phyloP scores from a whole-genome alignment of 2,329 filamentous ascomycete species.

The Domatiomyces catenatus region DNA sequence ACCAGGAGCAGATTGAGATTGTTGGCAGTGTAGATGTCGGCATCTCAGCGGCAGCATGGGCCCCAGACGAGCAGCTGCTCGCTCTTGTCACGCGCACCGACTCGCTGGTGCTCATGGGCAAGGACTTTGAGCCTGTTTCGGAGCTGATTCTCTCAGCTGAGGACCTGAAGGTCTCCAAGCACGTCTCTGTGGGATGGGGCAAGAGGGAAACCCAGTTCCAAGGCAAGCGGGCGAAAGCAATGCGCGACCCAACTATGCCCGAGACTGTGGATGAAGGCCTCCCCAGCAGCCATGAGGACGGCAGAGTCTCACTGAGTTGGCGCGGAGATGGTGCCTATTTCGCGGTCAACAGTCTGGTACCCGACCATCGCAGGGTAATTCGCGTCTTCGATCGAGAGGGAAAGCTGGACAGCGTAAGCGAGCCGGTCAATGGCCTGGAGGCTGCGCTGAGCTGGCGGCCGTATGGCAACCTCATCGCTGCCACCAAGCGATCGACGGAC shows the following conservation, averaged over 20 bases:
- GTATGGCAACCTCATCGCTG: constrained; percentile 76
- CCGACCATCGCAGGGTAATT: constrained; percentile 57
- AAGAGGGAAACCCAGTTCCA: constrained; percentile 98
- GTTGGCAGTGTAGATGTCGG: constrained; percentile 87
- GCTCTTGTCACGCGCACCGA: constrained; percentile 64
- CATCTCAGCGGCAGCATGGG: constrained; percentile 81
- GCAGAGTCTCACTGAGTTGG: constrained; percentile 65
- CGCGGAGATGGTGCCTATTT: constrained; percentile 85
- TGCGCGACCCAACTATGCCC: constrained; percentile 86
- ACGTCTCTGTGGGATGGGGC: constrained; percentile 95
- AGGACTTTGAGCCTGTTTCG: constrained; percentile 70
- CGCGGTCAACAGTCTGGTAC: constrained; percentile 66
- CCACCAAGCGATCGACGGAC: constrained; percentile 50
- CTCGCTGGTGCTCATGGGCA: constrained; percentile 82
- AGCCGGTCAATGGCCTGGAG: constrained; percentile 87
- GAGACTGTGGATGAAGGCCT: constrained; percentile 77
- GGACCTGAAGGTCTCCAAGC: constrained; percentile 73
- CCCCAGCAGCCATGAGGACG: constrained; percentile 59
- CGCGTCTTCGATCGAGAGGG: constrained; percentile 85
- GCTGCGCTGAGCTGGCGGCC: constrained; percentile 80
- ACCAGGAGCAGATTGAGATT: constrained; percentile 77
- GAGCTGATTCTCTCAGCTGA: constrained; percentile 57
- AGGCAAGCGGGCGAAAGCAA: constrained; percentile 68
- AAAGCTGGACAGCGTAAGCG: constrained; percentile 78
- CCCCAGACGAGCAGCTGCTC: constrained; percentile 83